phyloP scores from a whole-genome alignment of 352 stramenopile species.

The Phytophthora quininea region DNA sequence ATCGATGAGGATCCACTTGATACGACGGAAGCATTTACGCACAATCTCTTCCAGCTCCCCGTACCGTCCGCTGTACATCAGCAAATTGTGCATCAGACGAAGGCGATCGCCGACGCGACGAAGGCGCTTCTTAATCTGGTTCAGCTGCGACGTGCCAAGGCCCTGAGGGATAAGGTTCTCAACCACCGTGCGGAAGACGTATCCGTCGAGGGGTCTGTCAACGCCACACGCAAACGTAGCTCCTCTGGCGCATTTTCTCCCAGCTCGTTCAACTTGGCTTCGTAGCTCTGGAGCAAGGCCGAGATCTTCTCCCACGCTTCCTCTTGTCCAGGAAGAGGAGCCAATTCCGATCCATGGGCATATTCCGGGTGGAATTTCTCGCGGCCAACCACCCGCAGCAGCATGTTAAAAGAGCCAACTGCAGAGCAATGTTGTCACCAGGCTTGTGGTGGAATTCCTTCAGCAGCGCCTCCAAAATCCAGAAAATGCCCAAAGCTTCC shows the following conservation, averaged over 20 bases:
- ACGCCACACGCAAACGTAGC: constrained; percentile 67
- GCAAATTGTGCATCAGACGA: constrained; percentile 89
- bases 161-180: constrained; percentile 85
- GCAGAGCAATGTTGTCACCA: constrained; percentile 80
- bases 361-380: constrained; percentile 82
- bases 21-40: constrained; percentile 90
- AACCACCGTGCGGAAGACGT: constrained; percentile 88
- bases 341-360: constrained; percentile 60
- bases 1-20: constrained; percentile 93
- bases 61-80: constrained; percentile 89
- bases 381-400: constrained; percentile 80
- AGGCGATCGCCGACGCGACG: constrained; percentile 86
- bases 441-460: constrained; percentile 89
- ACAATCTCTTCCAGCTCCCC: constrained; percentile 88
- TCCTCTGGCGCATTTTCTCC: constrained; percentile 70
- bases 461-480: constrained; percentile 73
- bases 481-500: constrained; percentile 83
- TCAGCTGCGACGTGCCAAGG: constrained; percentile 83
- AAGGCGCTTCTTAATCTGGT: constrained; percentile 90
- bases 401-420: constrained; percentile 89
- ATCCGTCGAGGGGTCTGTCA: constrained; percentile 84
- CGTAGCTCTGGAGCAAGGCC: constrained; percentile 63
- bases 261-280: constrained; percentile 76
- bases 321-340: constrained; percentile 74
- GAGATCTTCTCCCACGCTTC: constrained; percentile 76